Evolutionary conservation across 1,284 basidiomycete genomes (phyloP), one percentile per base, ranked within the genome.

Genomic region (Cutaneotrichosporon dermatis): DNA sequence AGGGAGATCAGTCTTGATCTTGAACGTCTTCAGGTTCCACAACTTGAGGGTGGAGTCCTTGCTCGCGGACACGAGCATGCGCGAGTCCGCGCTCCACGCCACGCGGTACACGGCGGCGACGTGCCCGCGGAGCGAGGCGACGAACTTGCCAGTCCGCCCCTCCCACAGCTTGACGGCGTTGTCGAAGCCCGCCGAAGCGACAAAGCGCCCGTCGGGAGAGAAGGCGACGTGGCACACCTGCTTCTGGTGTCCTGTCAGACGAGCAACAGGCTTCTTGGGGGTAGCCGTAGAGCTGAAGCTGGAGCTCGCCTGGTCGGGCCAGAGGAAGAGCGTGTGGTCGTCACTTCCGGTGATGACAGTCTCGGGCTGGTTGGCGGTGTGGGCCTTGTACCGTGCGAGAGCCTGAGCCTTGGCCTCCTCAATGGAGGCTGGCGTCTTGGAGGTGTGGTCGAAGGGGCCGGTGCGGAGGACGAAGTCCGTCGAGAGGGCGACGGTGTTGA

Each of bases 11-110:
- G 85, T 86, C 70, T 91, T 88, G 66, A 98, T 87, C 78, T 96
- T 96, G 79, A 90, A 91, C 13, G 91, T 94, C 76, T 92, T 92
- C 60, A 96, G 81, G 75, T 95, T 90, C 93, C 93, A 96, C 36
- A 96, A 86, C 91, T 98, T 99, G 59, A 99, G 79, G 1, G 95
- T 99, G 55, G 88, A 89, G 76, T 98, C 95, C 75, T 97, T 98
- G 74, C 89, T 92, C 2, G 94, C 95, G 64, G 89, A 93, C 53
- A 97, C 88, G 36, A 98, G 81, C 82, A 96, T 82, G 58, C 95
- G 80, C 48, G 90, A 90, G 79, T 99, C 95, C 25, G 91, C 89
- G 63, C 90, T 93, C 95, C 95, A 99, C 2, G 92, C 88, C 15
- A 99, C 80, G 35, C 95, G 82, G 76, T 99, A 99, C 4, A 98